Evolutionary conservation across 345 rosid genomes (phyloP).

Genomic region (Eucalyptus albens): DNA sequence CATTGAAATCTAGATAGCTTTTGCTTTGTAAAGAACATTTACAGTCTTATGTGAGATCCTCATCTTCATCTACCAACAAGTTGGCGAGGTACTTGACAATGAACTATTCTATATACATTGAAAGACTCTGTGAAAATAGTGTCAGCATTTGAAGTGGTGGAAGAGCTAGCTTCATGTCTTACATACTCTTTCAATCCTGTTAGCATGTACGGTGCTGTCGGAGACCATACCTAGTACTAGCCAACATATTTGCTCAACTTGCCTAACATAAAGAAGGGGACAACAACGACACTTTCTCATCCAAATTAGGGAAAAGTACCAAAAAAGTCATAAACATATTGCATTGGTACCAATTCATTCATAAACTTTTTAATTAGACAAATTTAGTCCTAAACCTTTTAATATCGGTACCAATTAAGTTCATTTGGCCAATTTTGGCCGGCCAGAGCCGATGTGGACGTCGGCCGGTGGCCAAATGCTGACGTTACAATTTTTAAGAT

Average conservation of each 20-base stretch:
- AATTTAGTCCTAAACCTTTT: no score
- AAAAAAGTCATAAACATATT: no score
- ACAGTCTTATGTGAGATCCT: not conserved
- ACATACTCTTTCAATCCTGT: not conserved
- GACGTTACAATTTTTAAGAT: no score
- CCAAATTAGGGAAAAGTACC: not conserved
- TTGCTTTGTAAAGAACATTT: not conserved
- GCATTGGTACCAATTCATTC: no score
- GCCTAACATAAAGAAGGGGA: not conserved
- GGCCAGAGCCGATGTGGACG: no score
- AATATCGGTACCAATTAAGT: no score
- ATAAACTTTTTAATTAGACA: no score
- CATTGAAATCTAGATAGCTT: not conserved
- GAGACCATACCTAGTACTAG: not conserved
- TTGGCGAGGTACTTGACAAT: not conserved
- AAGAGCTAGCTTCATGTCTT: not conserved
- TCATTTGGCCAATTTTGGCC: no score
- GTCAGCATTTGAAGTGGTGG: not conserved
- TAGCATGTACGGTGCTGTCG: not conserved
- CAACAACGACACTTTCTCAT: not conserved
- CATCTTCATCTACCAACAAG: not conserved
- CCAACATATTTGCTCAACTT: not conserved
- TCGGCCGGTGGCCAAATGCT: fast-evolving
- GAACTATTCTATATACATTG: not conserved
- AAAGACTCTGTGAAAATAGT: not conserved